Conservation (phyloP, 2,329 filamentous ascomycete genomes). For the Graphilbum sp. region DNA sequence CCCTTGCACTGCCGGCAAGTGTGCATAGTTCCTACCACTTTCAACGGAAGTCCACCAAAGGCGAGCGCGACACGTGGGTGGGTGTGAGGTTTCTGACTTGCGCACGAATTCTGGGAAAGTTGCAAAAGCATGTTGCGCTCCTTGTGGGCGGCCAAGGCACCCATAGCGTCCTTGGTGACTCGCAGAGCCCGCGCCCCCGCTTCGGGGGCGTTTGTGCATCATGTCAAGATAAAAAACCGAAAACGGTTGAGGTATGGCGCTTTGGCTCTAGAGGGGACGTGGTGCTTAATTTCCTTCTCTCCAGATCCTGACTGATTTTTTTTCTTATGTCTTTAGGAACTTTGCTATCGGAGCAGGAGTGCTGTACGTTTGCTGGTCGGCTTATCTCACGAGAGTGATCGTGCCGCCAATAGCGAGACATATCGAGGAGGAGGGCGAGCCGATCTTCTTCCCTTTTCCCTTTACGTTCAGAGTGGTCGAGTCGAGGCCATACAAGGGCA, state of each 20-base stretch:
- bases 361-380: slow-evolving; percentile 9
- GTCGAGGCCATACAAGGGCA: slow-evolving; percentile 33
- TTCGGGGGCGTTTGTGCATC: slow-evolving; percentile 4
- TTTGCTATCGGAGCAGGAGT: slow-evolving; percentile 7
- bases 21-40: too few species aligned
- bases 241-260: slow-evolving; percentile 4
- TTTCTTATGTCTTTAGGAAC: slow-evolving; percentile 4
- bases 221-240: slow-evolving; percentile 7
- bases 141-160: slow-evolving; percentile 4
- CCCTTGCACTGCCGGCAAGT: too few species aligned
- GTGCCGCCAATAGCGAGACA: slow-evolving; percentile 20
- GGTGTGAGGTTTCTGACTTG: too few species aligned
- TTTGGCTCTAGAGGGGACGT: too few species aligned
- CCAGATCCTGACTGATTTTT: neutral
- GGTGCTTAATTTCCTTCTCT: neutral
- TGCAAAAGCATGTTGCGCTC: slow-evolving; percentile 6
- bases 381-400: slow-evolving; percentile 26
- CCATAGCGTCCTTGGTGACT: slow-evolving; percentile 2
- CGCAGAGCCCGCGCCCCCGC: slow-evolving; percentile 1
- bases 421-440: slow-evolving; percentile 16
- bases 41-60: too few species aligned
- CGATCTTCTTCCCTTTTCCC: slow-evolving; percentile 45
- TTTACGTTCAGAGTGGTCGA: slow-evolving; percentile 35
- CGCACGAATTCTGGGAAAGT: too few species aligned
- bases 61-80: too few species aligned